Conservation (phyloP, 208 protist genomes). For the Leishmania guyanensis region DNA sequence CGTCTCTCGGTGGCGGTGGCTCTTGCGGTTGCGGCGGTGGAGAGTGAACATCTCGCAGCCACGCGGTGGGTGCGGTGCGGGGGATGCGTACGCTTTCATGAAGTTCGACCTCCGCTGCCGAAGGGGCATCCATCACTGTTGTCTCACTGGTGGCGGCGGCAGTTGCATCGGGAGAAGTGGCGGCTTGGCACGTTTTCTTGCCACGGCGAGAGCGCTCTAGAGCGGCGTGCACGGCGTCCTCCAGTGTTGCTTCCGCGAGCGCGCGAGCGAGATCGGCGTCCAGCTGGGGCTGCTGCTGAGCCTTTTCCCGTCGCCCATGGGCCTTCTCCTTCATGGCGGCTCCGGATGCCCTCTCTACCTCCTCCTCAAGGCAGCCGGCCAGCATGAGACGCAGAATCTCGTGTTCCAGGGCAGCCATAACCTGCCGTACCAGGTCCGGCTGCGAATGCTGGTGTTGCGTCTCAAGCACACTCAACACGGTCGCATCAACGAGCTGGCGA, state of each 20-base stretch:
- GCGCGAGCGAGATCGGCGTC: slow-evolving; percentile 8
- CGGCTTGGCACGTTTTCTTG: neutral
- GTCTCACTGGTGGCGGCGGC: neutral
- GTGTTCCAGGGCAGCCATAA: slow-evolving; percentile 19
- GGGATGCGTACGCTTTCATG: slow-evolving; percentile 14
- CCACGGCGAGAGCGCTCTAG: neutral
- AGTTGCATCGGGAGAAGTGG: neutral
- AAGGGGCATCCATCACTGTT: neutral
- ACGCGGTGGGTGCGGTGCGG: slow-evolving; percentile 9
- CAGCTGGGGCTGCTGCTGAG: neutral
- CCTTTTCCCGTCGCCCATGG: neutral
- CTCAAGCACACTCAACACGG: slow-evolving; percentile 18
- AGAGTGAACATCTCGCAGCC: slow-evolving; percentile 11
- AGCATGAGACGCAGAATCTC: slow-evolving; percentile 27
- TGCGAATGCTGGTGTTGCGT: neutral
- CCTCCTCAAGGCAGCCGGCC: neutral
- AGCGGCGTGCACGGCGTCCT: slow-evolving; percentile 11
- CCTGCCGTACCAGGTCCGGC: slow-evolving; percentile 15
- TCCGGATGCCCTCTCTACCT: neutral
- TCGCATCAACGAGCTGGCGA: slow-evolving; percentile 12
- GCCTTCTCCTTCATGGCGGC: neutral
- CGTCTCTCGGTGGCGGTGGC: neutral
- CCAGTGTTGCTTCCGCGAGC: slow-evolving; percentile 17
- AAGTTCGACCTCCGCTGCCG: neutral
- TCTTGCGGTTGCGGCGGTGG: neutral